Conservation (phyloP, 805 yeast species). For the Sporopachydermia lactativora region DNA sequence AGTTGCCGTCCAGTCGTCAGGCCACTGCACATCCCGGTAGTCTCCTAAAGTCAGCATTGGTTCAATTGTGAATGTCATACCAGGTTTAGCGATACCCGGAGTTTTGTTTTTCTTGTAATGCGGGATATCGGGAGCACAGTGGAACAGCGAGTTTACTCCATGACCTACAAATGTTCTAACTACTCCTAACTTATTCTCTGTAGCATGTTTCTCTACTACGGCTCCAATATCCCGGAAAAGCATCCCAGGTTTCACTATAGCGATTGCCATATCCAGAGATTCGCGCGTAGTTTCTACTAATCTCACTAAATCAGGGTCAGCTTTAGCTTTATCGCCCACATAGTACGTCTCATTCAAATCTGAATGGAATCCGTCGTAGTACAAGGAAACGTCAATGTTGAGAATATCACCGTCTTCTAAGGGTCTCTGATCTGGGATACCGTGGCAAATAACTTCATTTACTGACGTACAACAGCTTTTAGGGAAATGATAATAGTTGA, state of each 20-base stretch:
- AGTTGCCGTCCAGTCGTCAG: slow-evolving; percentile 92
- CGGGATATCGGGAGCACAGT: slow-evolving; percentile 83
- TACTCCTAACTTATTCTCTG: slow-evolving; percentile 63
- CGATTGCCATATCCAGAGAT: slow-evolving; percentile 72
- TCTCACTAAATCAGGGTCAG: slow-evolving; percentile 71
- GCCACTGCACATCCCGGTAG: slow-evolving; percentile 78
- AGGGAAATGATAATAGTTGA: slow-evolving; percentile 89
- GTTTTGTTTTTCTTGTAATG: slow-evolving; percentile 92
- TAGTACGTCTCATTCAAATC: slow-evolving; percentile 95
- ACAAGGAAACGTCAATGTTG: slow-evolving; percentile 79
- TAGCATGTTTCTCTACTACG: slow-evolving; percentile 77
- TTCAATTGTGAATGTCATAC: slow-evolving; percentile 93
- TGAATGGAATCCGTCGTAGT: slow-evolving; percentile 79
- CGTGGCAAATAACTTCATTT: slow-evolving; percentile 94
- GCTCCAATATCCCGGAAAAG: slow-evolving; percentile 81
- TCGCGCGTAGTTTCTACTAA: slow-evolving; percentile 89
- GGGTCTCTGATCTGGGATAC: slow-evolving; percentile 84
- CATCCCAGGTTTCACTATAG: slow-evolving; percentile 78
- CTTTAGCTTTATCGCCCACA: slow-evolving; percentile 77
- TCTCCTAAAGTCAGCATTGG: slow-evolving; percentile 91
- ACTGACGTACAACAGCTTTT: slow-evolving; percentile 87
- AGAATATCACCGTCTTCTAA: slow-evolving; percentile 90
- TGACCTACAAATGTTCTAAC: slow-evolving; percentile 90
- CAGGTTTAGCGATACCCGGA: slow-evolving; percentile 86
- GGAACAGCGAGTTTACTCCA: slow-evolving; percentile 80